Conservation (phyloP, 495 filamentous ascomycete genomes). For the Lepraria neglecta region DNA sequence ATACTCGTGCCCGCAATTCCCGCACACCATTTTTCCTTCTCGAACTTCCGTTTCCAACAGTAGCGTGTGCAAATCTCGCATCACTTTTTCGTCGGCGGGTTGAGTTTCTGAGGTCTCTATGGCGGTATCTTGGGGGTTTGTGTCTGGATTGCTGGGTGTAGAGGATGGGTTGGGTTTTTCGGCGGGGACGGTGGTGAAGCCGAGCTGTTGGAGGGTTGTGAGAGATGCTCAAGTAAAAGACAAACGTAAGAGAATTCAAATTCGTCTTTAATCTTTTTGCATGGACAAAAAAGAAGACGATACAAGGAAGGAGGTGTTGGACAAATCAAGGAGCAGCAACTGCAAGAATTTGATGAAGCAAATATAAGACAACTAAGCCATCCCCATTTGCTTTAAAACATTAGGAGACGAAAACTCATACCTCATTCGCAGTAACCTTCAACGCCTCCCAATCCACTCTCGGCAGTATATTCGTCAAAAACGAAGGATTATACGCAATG, state of each 20-base stretch:
- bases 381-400: rapidly evolving
- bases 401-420: constrained; percentile 34
- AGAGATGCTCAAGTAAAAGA: neutral
- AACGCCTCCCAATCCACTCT: constrained; percentile 85
- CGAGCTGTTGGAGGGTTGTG: constrained; percentile 50
- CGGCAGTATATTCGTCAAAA: constrained; percentile 75
- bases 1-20: constrained; percentile 88
- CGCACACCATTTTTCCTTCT: constrained; percentile 84
- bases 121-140: neutral
- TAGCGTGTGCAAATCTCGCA: constrained; percentile 72
- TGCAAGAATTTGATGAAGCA: neutral
- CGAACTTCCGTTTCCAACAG: constrained; percentile 84
- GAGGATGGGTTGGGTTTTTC: constrained; percentile 32
- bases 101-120: constrained; percentile 39
- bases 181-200: constrained; percentile 71
- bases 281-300: neutral
- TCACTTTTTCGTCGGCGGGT: constrained; percentile 53
- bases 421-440: constrained; percentile 68
- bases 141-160: constrained; percentile 1
- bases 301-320: neutral
- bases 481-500: constrained; percentile 66
- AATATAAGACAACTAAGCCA: neutral
- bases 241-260: neutral
- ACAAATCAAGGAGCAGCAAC: constrained; percentile 8
- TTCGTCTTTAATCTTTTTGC: neutral